Percentiles rank a stretch among this genome's conserved stretches.
Conservation (phyloP, 2,329 filamentous ascomycete species). For the Stagonosporopsis vannaccii region DNA sequence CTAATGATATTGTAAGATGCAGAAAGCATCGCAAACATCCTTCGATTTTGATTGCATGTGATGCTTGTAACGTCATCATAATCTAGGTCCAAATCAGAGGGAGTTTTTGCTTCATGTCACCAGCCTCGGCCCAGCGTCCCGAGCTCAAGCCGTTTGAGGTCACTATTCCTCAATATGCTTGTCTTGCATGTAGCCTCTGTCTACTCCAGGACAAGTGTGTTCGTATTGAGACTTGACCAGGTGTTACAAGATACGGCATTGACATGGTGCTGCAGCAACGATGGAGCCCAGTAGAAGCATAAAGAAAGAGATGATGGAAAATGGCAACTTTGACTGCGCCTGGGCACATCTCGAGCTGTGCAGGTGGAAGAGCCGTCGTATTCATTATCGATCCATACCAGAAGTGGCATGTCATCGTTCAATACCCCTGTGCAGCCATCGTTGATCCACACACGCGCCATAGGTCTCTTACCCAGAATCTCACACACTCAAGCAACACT, state of each 20-base stretch:
- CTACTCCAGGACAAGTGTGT: not conserved
- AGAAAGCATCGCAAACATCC: not conserved
- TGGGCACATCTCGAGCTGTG: not conserved
- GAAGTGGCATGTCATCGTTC: not conserved
- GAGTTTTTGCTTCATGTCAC: no score
- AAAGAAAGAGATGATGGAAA: not conserved
- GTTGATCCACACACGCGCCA: not conserved
- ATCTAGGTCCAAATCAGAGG: no score
- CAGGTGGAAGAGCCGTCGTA: no score
- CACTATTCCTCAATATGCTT: not conserved
- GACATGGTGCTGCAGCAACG: not conserved
- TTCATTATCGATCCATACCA: not conserved
- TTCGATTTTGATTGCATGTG: not conserved
- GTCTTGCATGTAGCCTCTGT: not conserved
- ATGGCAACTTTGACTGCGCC: not conserved
- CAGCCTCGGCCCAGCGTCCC: not conserved
- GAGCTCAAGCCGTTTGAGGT: not conserved
- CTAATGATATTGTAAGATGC: slow-evolving; percentile 10
- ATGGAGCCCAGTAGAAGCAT: not conserved
- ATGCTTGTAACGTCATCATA: no score
- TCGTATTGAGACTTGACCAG: not conserved
- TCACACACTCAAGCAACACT: not conserved
- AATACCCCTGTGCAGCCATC: not conserved
- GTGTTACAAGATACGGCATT: not conserved
- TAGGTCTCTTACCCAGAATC: not conserved